Conservation (phyloP, 1,284 basidiomycete species). For the Leccinum griseonigrum region DNA sequence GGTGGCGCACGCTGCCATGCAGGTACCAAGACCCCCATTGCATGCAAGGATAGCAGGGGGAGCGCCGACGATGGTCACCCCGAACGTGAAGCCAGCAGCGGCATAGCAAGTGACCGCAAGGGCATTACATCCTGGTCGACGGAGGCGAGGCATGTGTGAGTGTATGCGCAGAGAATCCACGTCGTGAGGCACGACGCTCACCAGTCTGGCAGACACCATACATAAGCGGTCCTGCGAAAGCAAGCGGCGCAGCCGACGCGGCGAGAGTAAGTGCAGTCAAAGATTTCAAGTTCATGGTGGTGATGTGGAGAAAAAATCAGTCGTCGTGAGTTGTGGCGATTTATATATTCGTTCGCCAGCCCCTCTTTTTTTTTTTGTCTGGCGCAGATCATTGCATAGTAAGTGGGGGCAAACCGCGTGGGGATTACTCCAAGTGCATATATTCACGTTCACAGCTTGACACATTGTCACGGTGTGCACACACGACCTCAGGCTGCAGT, state of each 20-base stretch:
- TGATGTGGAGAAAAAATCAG: neutral
- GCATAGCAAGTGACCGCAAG: constrained; percentile 53
- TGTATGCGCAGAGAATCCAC: neutral
- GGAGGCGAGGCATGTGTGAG: neutral
- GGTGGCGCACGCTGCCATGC: constrained; percentile 41
- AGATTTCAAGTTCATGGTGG: constrained; percentile 29
- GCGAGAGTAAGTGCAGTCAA: constrained; percentile 20
- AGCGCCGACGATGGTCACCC: constrained; percentile 41
- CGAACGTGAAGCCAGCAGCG: constrained; percentile 51
- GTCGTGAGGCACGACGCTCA: constrained; percentile 14
- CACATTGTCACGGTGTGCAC: neutral
- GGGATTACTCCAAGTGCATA: neutral
- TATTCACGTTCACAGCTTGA: neutral
- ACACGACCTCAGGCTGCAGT: neutral
- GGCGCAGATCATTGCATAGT: constrained; percentile 10
- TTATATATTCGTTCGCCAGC: constrained; percentile 4
- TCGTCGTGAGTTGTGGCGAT: neutral
- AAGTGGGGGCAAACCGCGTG: neutral
- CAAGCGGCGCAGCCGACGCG: constrained; percentile 21
- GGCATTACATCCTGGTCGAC: constrained; percentile 47
- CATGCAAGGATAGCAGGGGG: constrained; percentile 50
- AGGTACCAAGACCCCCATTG: constrained; percentile 49
- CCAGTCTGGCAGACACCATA: constrained; percentile 52
- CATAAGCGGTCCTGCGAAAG: constrained; percentile 39
- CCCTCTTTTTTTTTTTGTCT: neutral